Percentiles rank a stretch among this genome's conserved stretches.
These are phyloP conservation scores for Mallotus nudiflorus DNA, from an alignment of 345 rosid species.

Conservation along the genomic window DNA sequence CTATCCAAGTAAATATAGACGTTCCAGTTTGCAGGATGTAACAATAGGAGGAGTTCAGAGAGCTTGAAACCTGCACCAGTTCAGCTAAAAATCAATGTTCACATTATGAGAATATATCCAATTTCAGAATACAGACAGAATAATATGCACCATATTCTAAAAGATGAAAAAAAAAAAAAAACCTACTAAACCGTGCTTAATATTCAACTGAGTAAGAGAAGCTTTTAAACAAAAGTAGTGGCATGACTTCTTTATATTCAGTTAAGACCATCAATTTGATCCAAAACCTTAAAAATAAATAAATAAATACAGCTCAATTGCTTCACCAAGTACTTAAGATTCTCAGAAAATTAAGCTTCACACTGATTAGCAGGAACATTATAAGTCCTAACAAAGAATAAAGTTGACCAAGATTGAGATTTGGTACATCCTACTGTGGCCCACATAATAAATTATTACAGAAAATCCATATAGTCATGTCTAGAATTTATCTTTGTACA, in stretches of 20 bases:
- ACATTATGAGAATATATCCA: neutral
- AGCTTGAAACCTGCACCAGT: constrained; percentile 56
- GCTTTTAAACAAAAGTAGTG: neutral
- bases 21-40: constrained; percentile 68
- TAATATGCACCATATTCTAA: neutral
- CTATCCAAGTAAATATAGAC: constrained; percentile 69
- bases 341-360: too few species aligned
- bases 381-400: neutral
- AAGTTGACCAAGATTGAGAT: neutral
- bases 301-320: too few species aligned
- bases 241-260: neutral
- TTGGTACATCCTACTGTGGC: neutral
- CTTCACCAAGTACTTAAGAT: too few species aligned
- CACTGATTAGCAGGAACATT: too few species aligned
- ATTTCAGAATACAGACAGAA: neutral
- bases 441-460: neutral
- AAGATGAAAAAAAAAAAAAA: too few species aligned
- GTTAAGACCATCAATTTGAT: neutral
- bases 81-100: constrained; percentile 22
- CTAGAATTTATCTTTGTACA: neutral
- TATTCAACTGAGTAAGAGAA: neutral
- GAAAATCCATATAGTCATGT: neutral
- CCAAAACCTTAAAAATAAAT: neutral
- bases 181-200: neutral
- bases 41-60: constrained; percentile 76